Conservation (phyloP, 2,329 filamentous ascomycete genomes). For the Metarhizium humberi region DNA sequence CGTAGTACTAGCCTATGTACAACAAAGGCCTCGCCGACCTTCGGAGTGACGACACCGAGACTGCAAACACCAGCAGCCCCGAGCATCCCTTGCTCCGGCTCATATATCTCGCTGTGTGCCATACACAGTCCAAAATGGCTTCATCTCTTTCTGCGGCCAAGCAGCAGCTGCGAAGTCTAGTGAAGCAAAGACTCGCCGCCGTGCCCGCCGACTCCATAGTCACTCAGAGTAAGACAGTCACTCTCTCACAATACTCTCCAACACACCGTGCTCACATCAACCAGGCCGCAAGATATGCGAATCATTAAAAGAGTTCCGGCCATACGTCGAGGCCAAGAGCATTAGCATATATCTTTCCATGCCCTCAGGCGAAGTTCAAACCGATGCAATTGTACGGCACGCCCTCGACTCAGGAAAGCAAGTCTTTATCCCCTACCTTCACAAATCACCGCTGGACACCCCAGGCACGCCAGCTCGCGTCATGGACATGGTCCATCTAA, state of each 20-base stretch:
- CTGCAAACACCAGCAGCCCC: not conserved
- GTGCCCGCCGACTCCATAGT: conserved; percentile 53
- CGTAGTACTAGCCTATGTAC: not conserved
- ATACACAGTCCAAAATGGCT: not conserved
- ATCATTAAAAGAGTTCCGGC: conserved; percentile 54
- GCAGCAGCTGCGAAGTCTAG: conserved; percentile 60
- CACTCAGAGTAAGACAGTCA: conserved; percentile 55
- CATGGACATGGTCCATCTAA: conserved; percentile 92
- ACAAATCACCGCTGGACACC: conserved; percentile 43
- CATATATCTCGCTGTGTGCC: not conserved
- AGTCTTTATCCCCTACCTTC: conserved; percentile 87
- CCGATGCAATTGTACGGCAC: conserved; percentile 70
- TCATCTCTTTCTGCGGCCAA: conserved; percentile 45
- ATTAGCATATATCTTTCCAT: conserved; percentile 91
- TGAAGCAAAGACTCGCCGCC: conserved; percentile 56
- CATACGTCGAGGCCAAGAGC: conserved; percentile 64
- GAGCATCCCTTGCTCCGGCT: not conserved
- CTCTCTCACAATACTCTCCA: not conserved
- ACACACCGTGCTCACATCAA: conserved; percentile 39
- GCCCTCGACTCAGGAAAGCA: conserved; percentile 69
- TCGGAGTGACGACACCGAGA: conserved; percentile 22
- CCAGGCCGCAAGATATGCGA: conserved; percentile 58
- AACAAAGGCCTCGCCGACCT: conserved; percentile 51
- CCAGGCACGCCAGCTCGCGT: conserved; percentile 50
- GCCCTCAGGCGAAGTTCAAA: conserved; percentile 80